phyloP scores from a whole-genome alignment of 768 basidiomycete genomes.

The Leccinum truebloodii region DNA sequence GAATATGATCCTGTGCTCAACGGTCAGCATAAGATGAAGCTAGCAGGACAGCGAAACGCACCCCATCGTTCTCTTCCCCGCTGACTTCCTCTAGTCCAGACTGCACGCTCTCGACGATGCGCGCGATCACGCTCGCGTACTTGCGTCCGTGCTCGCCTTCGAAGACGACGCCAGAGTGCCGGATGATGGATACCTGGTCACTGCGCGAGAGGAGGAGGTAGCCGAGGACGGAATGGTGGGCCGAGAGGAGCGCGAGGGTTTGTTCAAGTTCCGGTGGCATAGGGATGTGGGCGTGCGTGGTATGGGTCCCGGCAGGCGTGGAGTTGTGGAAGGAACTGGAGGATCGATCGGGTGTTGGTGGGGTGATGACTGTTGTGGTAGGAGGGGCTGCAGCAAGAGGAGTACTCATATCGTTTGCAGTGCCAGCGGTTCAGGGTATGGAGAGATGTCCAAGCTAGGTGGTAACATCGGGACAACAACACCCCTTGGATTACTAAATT shows the following conservation, averaged over 20 bases:
- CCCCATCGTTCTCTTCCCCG: constrained; percentile 58
- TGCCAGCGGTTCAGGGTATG: too few species aligned
- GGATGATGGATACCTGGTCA: constrained; percentile 74
- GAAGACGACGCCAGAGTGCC: constrained; percentile 82
- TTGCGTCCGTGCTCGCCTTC: constrained; percentile 81
- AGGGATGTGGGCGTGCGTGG: constrained; percentile 14
- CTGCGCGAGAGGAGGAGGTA: constrained; percentile 82
- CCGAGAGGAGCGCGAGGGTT: constrained; percentile 71
- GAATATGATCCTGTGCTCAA: constrained; percentile 74
- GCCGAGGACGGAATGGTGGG: constrained; percentile 83
- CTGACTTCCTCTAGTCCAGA: constrained; percentile 78
- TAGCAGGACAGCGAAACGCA: constrained; percentile 37
- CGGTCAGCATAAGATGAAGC: not conserved
- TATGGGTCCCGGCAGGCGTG: constrained; percentile 8
- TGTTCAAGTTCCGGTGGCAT: constrained; percentile 83
- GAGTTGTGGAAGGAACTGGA: constrained; percentile 5
- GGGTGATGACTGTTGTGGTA: not conserved
- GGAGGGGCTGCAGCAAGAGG: constrained; percentile 9
- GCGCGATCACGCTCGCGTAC: constrained; percentile 69
- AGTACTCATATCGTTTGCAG: constrained; percentile 5
- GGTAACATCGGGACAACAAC: too few species aligned
- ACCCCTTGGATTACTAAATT: too few species aligned
- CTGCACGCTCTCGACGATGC: constrained; percentile 79
- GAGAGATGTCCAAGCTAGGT: too few species aligned
- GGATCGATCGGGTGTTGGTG: constrained; percentile 6